These are phyloP conservation scores for Coemansia sp. DNA, from an alignment of 192 early-diverging fungal species.

Conservation along the genomic window DNA sequence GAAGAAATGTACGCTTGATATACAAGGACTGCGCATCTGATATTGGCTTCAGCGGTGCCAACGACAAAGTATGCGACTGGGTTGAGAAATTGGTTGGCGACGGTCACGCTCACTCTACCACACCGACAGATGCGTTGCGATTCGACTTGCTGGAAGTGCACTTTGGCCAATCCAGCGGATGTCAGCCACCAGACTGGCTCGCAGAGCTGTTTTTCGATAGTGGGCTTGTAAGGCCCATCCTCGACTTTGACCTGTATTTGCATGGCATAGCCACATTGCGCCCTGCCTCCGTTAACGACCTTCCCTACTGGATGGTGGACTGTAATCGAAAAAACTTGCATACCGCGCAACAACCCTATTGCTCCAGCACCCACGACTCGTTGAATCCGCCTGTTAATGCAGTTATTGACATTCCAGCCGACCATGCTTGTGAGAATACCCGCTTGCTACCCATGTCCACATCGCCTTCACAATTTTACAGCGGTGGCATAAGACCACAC, in stretches of 20 bases:
- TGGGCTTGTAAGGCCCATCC: slow-evolving; percentile 35
- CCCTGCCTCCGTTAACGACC: not conserved
- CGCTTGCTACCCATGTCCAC: slow-evolving; percentile 13
- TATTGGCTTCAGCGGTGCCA: not conserved
- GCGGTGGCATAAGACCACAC: not conserved
- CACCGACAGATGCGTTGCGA: not conserved
- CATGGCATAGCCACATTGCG: slow-evolving; percentile 35
- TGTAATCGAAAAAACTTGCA: slow-evolving; percentile 22
- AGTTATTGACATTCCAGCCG: slow-evolving; percentile 17
- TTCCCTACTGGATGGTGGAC: slow-evolving; percentile 55
- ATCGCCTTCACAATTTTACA: not conserved
- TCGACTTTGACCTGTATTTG: slow-evolving; percentile 52
- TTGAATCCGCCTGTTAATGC: not conserved
- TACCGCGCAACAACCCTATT: not conserved
- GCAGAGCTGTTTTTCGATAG: slow-evolving; percentile 47
- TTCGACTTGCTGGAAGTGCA: slow-evolving; percentile 27
- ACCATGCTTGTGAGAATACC: slow-evolving; percentile 13
- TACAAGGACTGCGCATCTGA: slow-evolving; percentile 7
- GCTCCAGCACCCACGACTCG: not conserved
- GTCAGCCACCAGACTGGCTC: slow-evolving; percentile 39
- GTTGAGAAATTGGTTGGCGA: not conserved
- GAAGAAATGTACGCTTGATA: slow-evolving; percentile 17
- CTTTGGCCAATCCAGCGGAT: slow-evolving; percentile 4
- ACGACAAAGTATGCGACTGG: not conserved
- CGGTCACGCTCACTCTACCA: not conserved